These are phyloP conservation scores for Priceomyces castillae DNA, from an alignment of 805 yeast genomes.

Conservation along the genomic window DNA sequence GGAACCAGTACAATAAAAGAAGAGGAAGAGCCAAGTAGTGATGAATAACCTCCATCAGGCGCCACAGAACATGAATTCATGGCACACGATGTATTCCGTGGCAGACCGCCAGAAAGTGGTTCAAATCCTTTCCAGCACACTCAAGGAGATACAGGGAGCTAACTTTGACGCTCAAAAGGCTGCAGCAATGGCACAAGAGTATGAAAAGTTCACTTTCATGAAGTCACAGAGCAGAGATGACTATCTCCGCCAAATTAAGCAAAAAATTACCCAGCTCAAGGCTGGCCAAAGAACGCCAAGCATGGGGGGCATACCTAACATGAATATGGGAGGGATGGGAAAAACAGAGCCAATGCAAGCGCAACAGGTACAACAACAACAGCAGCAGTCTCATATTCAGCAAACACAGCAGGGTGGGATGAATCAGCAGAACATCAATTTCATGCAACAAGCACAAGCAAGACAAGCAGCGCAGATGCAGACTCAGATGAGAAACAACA, in stretches of 20 bases:
- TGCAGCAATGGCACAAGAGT: slow-evolving; percentile 58
- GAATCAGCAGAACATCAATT: slow-evolving; percentile 21
- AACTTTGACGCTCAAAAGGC: slow-evolving; percentile 36
- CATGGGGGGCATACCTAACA: slow-evolving; percentile 10
- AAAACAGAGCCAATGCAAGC: slow-evolving; percentile 14
- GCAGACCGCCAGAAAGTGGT: slow-evolving; percentile 41
- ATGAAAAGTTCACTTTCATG: slow-evolving; percentile 62
- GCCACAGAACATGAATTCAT: slow-evolving; percentile 13
- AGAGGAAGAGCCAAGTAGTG: background rate
- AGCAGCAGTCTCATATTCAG: slow-evolving; percentile 25
- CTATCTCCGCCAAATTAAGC: slow-evolving; percentile 45
- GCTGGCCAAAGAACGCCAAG: slow-evolving; percentile 14
- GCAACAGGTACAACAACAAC: slow-evolving; percentile 28
- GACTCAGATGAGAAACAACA: slow-evolving; percentile 20
- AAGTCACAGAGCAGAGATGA: slow-evolving; percentile 57
- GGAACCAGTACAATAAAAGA: no score
- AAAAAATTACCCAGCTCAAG: slow-evolving; percentile 35
- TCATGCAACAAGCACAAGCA: slow-evolving; percentile 46
- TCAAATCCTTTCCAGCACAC: slow-evolving; percentile 33
- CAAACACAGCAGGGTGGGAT: slow-evolving; percentile 28
- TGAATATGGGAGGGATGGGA: slow-evolving; percentile 14
- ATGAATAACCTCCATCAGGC: slow-evolving; percentile 11
- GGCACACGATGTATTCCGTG: slow-evolving; percentile 26
- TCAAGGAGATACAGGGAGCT: slow-evolving; percentile 35
- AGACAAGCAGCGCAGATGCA: slow-evolving; percentile 48